These are phyloP conservation scores for Penicillium sp. DNA, from an alignment of 2,329 filamentous ascomycete genomes.

Conservation along the genomic window DNA sequence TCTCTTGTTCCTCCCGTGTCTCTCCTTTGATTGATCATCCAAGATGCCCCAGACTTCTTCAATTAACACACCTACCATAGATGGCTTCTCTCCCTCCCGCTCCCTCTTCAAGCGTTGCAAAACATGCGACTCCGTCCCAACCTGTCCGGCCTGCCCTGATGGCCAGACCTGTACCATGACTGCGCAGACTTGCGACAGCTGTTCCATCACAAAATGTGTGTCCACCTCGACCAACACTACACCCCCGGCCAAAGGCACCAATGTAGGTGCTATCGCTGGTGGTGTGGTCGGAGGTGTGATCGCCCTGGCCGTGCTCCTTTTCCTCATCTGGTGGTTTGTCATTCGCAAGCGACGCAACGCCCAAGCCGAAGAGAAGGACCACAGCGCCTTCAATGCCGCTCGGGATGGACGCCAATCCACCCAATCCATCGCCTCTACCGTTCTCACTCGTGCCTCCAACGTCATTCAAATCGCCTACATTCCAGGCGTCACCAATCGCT, in stretches of 20 bases:
- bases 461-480: constrained; percentile 99
- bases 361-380: constrained; percentile 62
- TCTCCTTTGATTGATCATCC: neutral
- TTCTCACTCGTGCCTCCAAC: constrained; percentile 94
- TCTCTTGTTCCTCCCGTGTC: neutral
- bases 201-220: constrained; percentile 60
- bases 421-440: constrained; percentile 94
- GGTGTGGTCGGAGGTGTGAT: constrained; percentile 85
- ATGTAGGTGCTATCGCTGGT: constrained; percentile 85
- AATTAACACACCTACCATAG: neutral
- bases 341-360: constrained; percentile 75
- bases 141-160: constrained; percentile 64
- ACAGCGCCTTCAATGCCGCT: constrained; percentile 58
- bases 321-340: constrained; percentile 85
- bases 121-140: constrained; percentile 60
- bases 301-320: constrained; percentile 75
- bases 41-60: neutral
- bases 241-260: constrained; percentile 58
- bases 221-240: constrained; percentile 34
- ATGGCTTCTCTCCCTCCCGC: constrained; percentile 29
- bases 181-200: constrained; percentile 64
- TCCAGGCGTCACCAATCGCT: constrained; percentile 92
- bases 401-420: constrained; percentile 74
- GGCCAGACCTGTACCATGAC: constrained; percentile 66
- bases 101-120: constrained; percentile 57